Evolutionary conservation across 2,329 filamentous ascomycete genomes (phyloP), one percentile per base, ranked within the genome.

Genomic region (Triangularia verruculosa): DNA sequence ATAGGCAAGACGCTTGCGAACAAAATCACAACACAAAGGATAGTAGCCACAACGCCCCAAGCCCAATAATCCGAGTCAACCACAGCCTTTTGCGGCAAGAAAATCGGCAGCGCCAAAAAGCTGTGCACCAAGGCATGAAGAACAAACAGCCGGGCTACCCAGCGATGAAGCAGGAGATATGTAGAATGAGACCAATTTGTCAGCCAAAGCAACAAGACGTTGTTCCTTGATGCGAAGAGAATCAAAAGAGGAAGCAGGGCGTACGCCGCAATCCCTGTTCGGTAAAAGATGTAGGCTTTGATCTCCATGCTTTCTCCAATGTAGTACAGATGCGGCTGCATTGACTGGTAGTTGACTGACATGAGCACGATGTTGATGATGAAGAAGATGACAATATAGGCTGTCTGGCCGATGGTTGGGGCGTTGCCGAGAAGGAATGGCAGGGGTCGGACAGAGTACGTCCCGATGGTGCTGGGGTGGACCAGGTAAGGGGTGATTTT

Each of bases 111-210:
- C 27, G 75, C 77, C n/a, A 81, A 69, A 17, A 80, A 71, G 0
- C 77, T 78, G 70, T 86, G 83, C 0, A 84, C 58, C 5, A 78
- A 69, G 0, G 77, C 79, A 57, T 85, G 76, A 0, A 83, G 57
- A 1, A 77, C 76, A 27, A 75, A 78, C 6, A 84, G 72, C n/a
- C 76, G 71, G 0, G 81, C 82, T 0, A 81, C 70, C 80, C 80
- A 83, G 8, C 81, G 75, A 64, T 85, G 82, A 0, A 84, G 72
- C 0, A 83, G 69, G 3, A 83, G 62, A 61, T 76, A 83, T 0
- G 82, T 84, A 0, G 76, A 76, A 64, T 82, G 78, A 0, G 74
- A 77, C 80, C 81, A 84, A 66, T 81, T 77, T 1, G 82, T 83
- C 2, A 83, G 24, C 56, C 56, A 58, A 13, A 58, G 56, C 32